These are phyloP conservation scores for Pseudogymnoascus sp. DNA, from an alignment of 2,329 filamentous ascomycete species.

Conservation along the genomic window DNA sequence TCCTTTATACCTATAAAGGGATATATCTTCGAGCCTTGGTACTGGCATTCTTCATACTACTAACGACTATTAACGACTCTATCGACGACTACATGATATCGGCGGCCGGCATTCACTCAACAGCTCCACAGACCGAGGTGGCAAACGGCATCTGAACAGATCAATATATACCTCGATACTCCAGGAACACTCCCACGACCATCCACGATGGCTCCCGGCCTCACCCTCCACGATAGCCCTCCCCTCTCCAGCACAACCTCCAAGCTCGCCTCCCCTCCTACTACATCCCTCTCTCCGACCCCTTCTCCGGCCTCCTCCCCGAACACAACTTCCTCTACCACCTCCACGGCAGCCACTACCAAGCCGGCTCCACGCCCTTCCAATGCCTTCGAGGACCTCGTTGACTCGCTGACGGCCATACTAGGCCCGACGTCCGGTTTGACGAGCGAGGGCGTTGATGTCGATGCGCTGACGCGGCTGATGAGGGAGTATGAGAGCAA, in stretches of 20 bases:
- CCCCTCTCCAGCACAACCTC: not conserved
- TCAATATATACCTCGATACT: not conserved
- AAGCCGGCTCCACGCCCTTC: constrained; percentile 11
- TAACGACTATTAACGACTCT: not conserved
- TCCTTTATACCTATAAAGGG: not conserved
- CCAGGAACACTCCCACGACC: not conserved
- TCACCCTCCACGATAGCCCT: not conserved
- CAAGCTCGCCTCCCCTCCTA: not conserved
- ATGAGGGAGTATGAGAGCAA: constrained; percentile 70
- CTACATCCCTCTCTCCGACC: not conserved
- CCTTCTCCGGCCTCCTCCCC: not conserved
- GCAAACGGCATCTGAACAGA: not conserved
- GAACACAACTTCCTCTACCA: not conserved
- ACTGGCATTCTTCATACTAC: not conserved
- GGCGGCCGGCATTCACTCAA: not conserved
- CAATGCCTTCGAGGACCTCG: constrained; percentile 60
- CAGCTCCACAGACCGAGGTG: not conserved
- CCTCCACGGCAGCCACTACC: not conserved
- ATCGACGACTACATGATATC: not conserved
- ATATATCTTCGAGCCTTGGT: not conserved
- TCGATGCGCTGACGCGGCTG: constrained; percentile 59
- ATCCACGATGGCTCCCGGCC: not conserved
- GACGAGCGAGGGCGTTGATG: constrained; percentile 73
- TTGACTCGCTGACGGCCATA: constrained; percentile 63
- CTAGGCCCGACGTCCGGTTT: constrained; percentile 77